Evolutionary conservation across 2,329 filamentous ascomycete genomes (phyloP).

Genomic region (Aureobasidium sp.): DNA sequence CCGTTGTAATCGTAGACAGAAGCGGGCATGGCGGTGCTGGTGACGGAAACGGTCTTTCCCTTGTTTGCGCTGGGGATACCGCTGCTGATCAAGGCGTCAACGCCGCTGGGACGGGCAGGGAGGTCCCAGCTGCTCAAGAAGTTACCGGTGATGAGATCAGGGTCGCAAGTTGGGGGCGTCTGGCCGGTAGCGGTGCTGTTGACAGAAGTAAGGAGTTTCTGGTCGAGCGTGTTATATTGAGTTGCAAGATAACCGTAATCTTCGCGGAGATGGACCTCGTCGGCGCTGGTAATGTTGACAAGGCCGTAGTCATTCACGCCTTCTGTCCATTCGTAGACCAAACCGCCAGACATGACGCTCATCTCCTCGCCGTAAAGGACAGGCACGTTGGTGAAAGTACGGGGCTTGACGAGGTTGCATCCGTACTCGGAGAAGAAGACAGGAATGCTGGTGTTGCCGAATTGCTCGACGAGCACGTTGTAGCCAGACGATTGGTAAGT

Average conservation of each 20-base stretch:
- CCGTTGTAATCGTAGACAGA: constrained; percentile 48
- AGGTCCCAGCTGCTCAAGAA: constrained; percentile 72
- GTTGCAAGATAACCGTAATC: constrained; percentile 57
- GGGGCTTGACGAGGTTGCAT: constrained; percentile 11
- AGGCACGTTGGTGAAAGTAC: constrained; percentile 45
- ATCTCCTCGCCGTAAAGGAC: constrained; percentile 61
- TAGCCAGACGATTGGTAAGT: constrained; percentile 54
- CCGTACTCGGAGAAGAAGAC: constrained; percentile 66
- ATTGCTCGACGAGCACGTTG: constrained; percentile 52
- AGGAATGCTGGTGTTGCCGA: constrained; percentile 55
- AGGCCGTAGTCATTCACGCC: constrained; percentile 51
- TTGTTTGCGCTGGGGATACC: constrained; percentile 56
- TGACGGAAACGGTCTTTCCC: constrained; percentile 47
- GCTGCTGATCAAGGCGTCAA: constrained; percentile 61
- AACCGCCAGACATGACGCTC: constrained; percentile 60
- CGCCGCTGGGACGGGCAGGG: constrained; percentile 56
- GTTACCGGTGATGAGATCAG: constrained; percentile 54
- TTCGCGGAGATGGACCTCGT: constrained; percentile 29
- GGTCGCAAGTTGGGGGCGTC: constrained; percentile 52
- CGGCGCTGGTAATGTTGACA: constrained; percentile 32
- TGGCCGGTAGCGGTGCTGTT: constrained; percentile 46
- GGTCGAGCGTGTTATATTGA: constrained; percentile 65
- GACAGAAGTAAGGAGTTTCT: constrained; percentile 53
- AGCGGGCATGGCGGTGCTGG: constrained; percentile 44
- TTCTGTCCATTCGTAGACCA: constrained; percentile 70